Base-by-base conservation (phyloP, 768 basidiomycete genomes). In the Serendipita indica region DNA sequence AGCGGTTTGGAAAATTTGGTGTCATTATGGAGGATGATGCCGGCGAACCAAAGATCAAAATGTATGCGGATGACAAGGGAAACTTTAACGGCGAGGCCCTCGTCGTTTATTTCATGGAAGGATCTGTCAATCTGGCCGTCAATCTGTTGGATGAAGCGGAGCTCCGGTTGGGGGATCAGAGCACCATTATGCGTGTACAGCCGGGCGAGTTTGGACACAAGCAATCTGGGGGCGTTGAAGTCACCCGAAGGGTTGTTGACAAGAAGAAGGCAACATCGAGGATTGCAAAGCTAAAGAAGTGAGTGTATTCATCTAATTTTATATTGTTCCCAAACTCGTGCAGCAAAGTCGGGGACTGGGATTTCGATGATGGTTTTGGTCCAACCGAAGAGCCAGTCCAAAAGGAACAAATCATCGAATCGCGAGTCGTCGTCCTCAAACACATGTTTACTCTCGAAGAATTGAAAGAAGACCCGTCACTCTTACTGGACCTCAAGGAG, bases 31-130 rank as follows among this genome's bases (percentile, higher is more conserved):
- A 94, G 66, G 91, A 90, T 62, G 85, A 92, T 64, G 74, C 82
- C n/a, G 92, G 89, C 1, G 80, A 89, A 60, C 83, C 85, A n/a
- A 89, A 93, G 67, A 79, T 98, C 68, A 99, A 99, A 75, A 76
- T 98, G 74, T 99, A 99, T 69, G 86, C 87, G 45, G 81, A 80
- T 60, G 89, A 89, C 3, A 80, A 88, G 61, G 92, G 93, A 33
- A 67, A 77, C 25, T 96, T 97, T 70, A 96, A 80, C 64, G 94
- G 96, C 35, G 94, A 98, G 64, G 94, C 92, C 2, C 72, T 98
- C 63, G 84, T 99, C 60, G 91, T 97, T 33, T 99, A 88, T 70
- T 94, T 97, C 77, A 96, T 96, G 70, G 91, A 94, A 68, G 93
- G 91, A 61, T 89, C 86, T n/a, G 96, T 98, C 18, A 71, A 73